Evolutionary conservation across 148 eudicot species (phyloP), one percentile per base, ranked within the genome.

Genomic region (Heliamphora exappendiculata): DNA sequence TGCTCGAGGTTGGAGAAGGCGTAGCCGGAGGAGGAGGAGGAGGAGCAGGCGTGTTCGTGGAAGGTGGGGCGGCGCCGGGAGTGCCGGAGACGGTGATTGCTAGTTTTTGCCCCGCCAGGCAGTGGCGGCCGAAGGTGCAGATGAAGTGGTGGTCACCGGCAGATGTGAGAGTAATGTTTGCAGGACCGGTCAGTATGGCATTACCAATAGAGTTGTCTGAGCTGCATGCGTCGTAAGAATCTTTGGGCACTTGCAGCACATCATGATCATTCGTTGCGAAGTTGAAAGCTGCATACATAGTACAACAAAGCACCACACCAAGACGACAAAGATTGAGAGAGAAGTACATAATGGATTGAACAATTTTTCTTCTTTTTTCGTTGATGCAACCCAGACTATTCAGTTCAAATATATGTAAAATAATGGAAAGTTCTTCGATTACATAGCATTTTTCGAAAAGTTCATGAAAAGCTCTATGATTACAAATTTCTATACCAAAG

Each of bases 281-380:
- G 78, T 79, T 79, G 74, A 79, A 74, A 28, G 26, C 74, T 77
- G 74, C 71, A 13, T n/a, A n/a, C n/a, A n/a, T n/a, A n/a, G n/a
- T n/a, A n/a, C n/a, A n/a, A n/a, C n/a, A n/a, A n/a, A n/a, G n/a
- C n/a, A n/a, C n/a, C n/a, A n/a, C n/a, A n/a, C n/a, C n/a, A n/a
- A n/a, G n/a, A n/a, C n/a, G n/a, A n/a, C n/a, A n/a, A n/a, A n/a
- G n/a, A n/a, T n/a, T n/a, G n/a, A n/a, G n/a, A n/a, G n/a, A n/a
- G n/a, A n/a, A n/a, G n/a, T n/a, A n/a, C n/a, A n/a, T n/a, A n/a
- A n/a, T n/a, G n/a, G n/a, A n/a, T n/a, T n/a, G n/a, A n/a, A n/a
- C n/a, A n/a, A n/a, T n/a, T n/a, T n/a, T n/a, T n/a, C n/a, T n/a
- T n/a, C n/a, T n/a, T n/a, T n/a, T n/a, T n/a, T n/a, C n/a, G n/a